A percentile compares a stretch with the other conserved stretches of the same genome.
These are phyloP conservation scores for Candida koratica DNA, from an alignment of 805 yeast genomes.

Conservation along the genomic window DNA sequence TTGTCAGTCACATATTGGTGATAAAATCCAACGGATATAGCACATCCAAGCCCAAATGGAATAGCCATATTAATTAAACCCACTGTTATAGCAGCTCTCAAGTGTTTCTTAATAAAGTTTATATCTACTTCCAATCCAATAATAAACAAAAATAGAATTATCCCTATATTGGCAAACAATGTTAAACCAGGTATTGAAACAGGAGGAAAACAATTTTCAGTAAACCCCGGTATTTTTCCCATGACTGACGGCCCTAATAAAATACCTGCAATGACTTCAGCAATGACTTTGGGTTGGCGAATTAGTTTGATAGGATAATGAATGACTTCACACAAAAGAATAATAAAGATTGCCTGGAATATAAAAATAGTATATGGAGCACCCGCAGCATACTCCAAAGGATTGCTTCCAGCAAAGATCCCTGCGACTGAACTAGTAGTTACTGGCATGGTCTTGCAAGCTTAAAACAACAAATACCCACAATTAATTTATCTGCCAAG, in stretches of 20 bases:
- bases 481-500: conserved; percentile 2
- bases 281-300: conserved; percentile 76
- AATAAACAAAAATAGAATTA: conserved; percentile 68
- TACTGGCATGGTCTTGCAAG: conserved; percentile 16
- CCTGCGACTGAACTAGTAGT: conserved; percentile 51
- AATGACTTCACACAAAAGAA: conserved; percentile 54
- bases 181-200: conserved; percentile 61
- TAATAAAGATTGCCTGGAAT: conserved; percentile 63
- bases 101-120: conserved; percentile 56
- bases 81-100: conserved; percentile 59
- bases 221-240: conserved; percentile 68
- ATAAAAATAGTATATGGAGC: conserved; percentile 67
- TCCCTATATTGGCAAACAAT: conserved; percentile 69
- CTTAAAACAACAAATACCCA: no score
- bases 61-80: conserved; percentile 70
- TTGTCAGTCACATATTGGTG: conserved; percentile 43
- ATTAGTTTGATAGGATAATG: conserved; percentile 58
- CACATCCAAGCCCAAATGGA: conserved; percentile 78
- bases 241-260: conserved; percentile 71
- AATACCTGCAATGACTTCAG: conserved; percentile 77
- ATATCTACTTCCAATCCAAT: conserved; percentile 79
- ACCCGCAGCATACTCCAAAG: conserved; percentile 53
- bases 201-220: conserved; percentile 59
- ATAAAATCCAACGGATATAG: conserved; percentile 64
- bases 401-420: conserved; percentile 67